Conservation (phyloP, 192 early-diverging fungal genomes). For the Geosiphon pyriformis region DNA sequence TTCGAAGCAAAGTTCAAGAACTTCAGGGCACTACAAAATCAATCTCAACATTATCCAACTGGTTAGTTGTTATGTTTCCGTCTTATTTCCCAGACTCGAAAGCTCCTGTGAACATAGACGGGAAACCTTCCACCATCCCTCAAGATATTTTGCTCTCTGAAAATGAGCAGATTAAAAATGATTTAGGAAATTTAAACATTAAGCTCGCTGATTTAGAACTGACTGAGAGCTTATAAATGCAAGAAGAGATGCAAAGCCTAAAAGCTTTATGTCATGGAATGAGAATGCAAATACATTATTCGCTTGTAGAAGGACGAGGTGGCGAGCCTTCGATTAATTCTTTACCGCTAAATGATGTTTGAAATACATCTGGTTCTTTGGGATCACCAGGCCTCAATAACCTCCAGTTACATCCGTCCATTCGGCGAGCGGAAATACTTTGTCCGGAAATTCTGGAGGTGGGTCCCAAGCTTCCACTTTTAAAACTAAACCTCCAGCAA, state of each 20-base stretch:
- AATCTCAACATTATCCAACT: constrained; percentile 28
- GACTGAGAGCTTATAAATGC: constrained; percentile 55
- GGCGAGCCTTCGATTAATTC: constrained; percentile 9
- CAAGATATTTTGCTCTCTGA: constrained; percentile 43
- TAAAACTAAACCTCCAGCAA: too few relatives aligned
- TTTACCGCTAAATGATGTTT: too few relatives aligned
- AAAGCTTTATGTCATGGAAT: constrained; percentile 59
- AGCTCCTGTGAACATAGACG: neutral
- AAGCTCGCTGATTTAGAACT: constrained; percentile 53
- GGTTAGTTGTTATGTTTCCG: constrained; percentile 26
- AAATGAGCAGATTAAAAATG: constrained; percentile 45
- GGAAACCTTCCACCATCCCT: neutral
- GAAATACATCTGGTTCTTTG: too few relatives aligned
- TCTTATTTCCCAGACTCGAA: neutral
- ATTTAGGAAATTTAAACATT: constrained; percentile 52
- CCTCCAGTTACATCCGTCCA: too few relatives aligned
- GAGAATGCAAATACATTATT: constrained; percentile 64
- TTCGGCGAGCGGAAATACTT: too few relatives aligned
- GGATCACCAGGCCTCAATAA: too few relatives aligned
- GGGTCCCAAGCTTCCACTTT: too few relatives aligned
- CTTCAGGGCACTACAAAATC: constrained; percentile 26
- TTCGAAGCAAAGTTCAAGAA: constrained; percentile 35
- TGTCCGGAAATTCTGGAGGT: too few relatives aligned
- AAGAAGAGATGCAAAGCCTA: constrained; percentile 66
- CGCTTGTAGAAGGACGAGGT: constrained; percentile 42